phyloP scores from a whole-genome alignment of 164 flowering plant species.

The Stephania yunnanensis region DNA sequence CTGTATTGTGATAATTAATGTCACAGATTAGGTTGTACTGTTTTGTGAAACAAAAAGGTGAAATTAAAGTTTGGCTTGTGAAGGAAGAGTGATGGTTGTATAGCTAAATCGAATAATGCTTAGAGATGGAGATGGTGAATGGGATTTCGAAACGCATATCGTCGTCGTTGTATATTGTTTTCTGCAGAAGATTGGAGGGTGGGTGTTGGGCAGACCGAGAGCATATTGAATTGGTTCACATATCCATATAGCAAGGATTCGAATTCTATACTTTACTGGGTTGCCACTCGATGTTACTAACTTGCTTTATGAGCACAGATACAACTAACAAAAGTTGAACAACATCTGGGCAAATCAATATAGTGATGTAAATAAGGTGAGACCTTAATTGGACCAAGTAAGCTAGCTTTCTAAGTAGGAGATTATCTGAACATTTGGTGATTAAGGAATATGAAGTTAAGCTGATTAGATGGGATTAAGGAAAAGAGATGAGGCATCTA shows the following conservation, averaged over 20 bases:
- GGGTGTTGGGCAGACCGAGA: constrained; percentile 15
- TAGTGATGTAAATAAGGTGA: too few relatives aligned
- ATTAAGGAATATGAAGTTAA: neutral
- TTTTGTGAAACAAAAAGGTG: neutral
- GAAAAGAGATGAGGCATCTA: neutral
- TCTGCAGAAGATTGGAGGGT: too few relatives aligned
- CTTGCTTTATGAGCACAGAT: neutral
- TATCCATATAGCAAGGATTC: constrained; percentile 6
- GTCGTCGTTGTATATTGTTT: too few relatives aligned
- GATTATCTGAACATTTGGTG: neutral
- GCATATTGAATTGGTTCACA: constrained; percentile 21
- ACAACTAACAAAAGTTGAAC: neutral
- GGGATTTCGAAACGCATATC: too few relatives aligned
- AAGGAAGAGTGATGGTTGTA: constrained; percentile 8
- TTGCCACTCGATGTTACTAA: neutral
- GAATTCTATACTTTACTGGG: constrained; percentile 6
- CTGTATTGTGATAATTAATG: too few relatives aligned
- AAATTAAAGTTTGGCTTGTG: constrained; percentile 14
- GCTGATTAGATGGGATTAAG: neutral
- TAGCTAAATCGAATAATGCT: constrained; percentile 14
- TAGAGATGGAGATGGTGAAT: constrained; percentile 3
- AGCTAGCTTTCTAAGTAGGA: too few relatives aligned
- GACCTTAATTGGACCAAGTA: too few relatives aligned
- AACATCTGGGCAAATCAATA: too few relatives aligned
- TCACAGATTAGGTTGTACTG: too few relatives aligned